Evolutionary conservation across 129 eudicot genomes (phyloP), one percentile per base, ranked within the genome.

Genomic region (Artemisia annua): DNA sequence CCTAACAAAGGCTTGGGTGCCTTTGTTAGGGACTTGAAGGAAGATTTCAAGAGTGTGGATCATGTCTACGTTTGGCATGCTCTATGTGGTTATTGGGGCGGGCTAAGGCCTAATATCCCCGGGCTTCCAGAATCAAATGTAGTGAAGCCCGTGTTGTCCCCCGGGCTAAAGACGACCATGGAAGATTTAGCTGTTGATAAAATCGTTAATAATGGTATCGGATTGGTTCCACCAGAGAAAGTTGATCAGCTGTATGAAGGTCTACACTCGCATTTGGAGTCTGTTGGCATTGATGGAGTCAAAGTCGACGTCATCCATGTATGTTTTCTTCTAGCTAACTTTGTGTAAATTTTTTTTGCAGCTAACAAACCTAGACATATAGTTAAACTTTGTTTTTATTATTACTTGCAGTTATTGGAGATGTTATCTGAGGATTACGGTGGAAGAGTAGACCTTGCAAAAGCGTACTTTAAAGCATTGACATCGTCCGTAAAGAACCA

Each of bases 81-180:
- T 7, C 83, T 93, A n/a, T 89, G 94, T 83, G 98, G 97, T 3
- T 93, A 93, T 69, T 93, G 98, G 98, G 98, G 98, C 59, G 98
- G 98, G 67, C 26, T 93, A 0, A 85, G 97, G 78, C 98, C 98
- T 72, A 79, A 81, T 62, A 82, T 77, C 2, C 48, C 77, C 1
- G 88, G 91, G 44, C 75, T 93, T 20, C 96, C 96, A 0, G 87
- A 85, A 59, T 70, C 92, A 0, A 78, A 61, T 22, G 81, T 89
- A 7, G 85, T 93, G 63, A 51, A 46, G 60, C 98, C 96, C 66
- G 82, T 83, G 71, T 69, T 89, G 78, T 87, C 98, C 0, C 85
- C 86, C 59, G 96, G 96, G 39, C 75, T 93, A 58, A 17, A 89
- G 86, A 85, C 48, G 77, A 89, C 96, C 0, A 93, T 93, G 96